phyloP scores from a whole-genome alignment of 129 eudicot genomes.

The Ambrosia trifida region DNA sequence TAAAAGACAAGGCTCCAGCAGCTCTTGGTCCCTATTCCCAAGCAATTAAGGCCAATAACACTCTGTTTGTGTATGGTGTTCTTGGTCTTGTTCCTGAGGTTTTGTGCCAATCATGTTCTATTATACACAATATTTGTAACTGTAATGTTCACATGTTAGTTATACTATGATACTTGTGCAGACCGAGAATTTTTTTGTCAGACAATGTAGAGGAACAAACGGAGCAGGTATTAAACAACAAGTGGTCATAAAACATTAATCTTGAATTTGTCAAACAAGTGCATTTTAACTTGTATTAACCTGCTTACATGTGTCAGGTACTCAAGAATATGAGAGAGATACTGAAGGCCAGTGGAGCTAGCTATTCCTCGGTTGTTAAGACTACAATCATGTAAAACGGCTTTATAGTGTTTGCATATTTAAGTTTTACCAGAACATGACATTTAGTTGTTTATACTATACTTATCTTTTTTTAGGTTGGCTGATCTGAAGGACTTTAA shows the following conservation, averaged over 20 bases:
- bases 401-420: background rate
- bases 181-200: slow-evolving; percentile 85
- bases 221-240: slow-evolving; percentile 70
- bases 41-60: no score
- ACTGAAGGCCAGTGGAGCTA: slow-evolving; percentile 84
- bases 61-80: slow-evolving; percentile 71
- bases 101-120: background rate
- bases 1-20: no score
- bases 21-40: no score
- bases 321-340: slow-evolving; percentile 98
- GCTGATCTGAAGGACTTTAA: slow-evolving; percentile 95
- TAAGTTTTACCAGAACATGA: background rate
- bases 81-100: slow-evolving; percentile 97
- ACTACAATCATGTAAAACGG: slow-evolving; percentile 77
- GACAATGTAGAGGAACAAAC: slow-evolving; percentile 90
- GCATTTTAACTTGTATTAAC: background rate
- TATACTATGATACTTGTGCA: slow-evolving; percentile 43
- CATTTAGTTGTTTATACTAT: background rate
- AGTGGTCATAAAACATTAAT: no score
- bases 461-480: slow-evolving; percentile 55
- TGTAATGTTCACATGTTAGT: background rate
- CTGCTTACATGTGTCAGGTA: slow-evolving; percentile 42
- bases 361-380: slow-evolving; percentile 92
- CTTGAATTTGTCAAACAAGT: background rate
- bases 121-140: background rate